phyloP scores from a whole-genome alignment of 768 basidiomycete species.

The Hydnomerulius pinastri region DNA sequence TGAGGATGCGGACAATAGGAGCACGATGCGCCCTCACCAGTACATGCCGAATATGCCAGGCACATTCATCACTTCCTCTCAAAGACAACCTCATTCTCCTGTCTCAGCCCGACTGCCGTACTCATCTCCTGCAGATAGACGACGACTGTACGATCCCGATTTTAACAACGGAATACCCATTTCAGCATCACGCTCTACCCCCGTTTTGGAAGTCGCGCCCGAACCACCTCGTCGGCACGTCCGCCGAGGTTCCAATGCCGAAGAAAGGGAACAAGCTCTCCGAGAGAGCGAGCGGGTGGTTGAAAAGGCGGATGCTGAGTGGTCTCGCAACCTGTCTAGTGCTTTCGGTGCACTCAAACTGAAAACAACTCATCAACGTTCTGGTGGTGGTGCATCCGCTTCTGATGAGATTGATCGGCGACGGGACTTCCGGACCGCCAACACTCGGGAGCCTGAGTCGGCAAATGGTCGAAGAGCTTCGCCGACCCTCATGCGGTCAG shows the following conservation, averaged over 20 bases:
- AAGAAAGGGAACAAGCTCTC: slow-evolving; percentile 22
- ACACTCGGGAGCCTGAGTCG: slow-evolving; percentile 20
- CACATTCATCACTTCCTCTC: slow-evolving; percentile 41
- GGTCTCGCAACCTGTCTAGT: slow-evolving; percentile 16
- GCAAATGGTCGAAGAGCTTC: slow-evolving; percentile 11
- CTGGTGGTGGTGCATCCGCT: slow-evolving; percentile 15
- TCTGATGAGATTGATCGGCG: slow-evolving; percentile 21
- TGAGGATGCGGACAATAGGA: slow-evolving; percentile 58
- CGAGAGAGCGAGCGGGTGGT: slow-evolving; percentile 27
- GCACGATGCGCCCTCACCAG: slow-evolving; percentile 43
- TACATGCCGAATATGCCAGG: slow-evolving; percentile 25
- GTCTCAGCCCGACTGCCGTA: slow-evolving; percentile 29
- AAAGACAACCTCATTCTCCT: slow-evolving; percentile 40
- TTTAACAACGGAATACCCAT: slow-evolving; percentile 17
- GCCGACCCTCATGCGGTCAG: slow-evolving; percentile 13
- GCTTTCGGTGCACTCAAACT: slow-evolving; percentile 11
- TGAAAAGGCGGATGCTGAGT: slow-evolving; percentile 21
- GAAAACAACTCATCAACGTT: slow-evolving; percentile 11
- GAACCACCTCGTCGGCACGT: slow-evolving; percentile 24
- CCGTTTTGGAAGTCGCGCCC: slow-evolving; percentile 34
- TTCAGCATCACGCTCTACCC: slow-evolving; percentile 28
- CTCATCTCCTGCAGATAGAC: slow-evolving; percentile 26
- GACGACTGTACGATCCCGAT: slow-evolving; percentile 24
- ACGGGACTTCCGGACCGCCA: slow-evolving; percentile 2
- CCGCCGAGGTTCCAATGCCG: slow-evolving; percentile 30